Conservation (phyloP, 2,329 filamentous ascomycete genomes). For the Berkeleyomyces rouxiae region DNA sequence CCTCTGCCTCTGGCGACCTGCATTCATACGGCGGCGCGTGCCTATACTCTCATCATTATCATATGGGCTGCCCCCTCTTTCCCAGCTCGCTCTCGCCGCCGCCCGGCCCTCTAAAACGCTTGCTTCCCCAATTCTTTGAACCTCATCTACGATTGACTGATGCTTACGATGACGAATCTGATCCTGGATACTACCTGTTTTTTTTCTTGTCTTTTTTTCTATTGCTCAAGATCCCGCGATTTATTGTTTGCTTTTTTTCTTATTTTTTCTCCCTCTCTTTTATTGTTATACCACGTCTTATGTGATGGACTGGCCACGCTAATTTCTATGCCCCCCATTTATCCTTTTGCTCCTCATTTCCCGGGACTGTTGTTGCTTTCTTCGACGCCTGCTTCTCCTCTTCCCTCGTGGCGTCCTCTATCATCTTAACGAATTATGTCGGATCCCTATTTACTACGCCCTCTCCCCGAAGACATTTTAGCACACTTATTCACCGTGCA, state of each 20-base stretch:
- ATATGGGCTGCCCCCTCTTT: too few relatives aligned
- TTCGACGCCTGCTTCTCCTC: not conserved
- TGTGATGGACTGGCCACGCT: conserved; percentile 11
- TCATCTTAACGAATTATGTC: conserved; percentile 13
- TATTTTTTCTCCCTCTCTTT: conserved; percentile 4
- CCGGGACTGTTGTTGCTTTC: not conserved
- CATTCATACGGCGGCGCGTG: too few relatives aligned
- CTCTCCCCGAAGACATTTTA: not conserved
- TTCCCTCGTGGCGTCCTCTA: not conserved
- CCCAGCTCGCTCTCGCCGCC: too few relatives aligned
- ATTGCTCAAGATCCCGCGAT: not conserved
- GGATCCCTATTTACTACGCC: conserved; percentile 6
- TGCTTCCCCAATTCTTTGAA: conserved; percentile 8
- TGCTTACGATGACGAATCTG: conserved; percentile 11
- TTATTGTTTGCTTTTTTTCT: conserved; percentile 2
- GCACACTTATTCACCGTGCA: not conserved
- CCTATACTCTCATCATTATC: too few relatives aligned
- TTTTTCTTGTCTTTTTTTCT: not conserved
- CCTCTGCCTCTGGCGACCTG: not conserved
- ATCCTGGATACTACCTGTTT: conserved; percentile 3
- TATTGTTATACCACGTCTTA: not conserved
- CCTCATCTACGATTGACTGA: conserved; percentile 12
- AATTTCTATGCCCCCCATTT: conserved; percentile 1
- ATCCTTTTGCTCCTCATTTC: not conserved
- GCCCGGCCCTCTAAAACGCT: not conserved